These are phyloP conservation scores for Verruconis gallopava DNA, from an alignment of 2,329 filamentous ascomycete species.

Conservation along the genomic window DNA sequence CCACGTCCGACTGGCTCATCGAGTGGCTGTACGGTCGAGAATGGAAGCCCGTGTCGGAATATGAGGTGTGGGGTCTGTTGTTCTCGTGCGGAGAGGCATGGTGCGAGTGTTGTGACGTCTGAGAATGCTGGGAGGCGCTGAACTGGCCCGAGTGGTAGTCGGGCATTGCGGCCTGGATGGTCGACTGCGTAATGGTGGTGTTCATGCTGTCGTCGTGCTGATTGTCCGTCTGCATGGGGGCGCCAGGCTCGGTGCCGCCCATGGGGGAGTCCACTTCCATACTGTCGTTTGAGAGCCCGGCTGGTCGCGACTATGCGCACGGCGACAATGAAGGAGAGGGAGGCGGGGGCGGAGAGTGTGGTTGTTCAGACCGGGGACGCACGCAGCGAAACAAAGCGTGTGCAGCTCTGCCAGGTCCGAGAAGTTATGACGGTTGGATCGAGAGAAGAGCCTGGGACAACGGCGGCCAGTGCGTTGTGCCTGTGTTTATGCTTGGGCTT, in stretches of 20 bases:
- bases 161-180: constrained; percentile 6
- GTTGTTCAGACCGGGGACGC: too few species aligned
- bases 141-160: constrained; percentile 7
- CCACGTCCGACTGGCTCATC: constrained; percentile 30
- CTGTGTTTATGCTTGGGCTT: too few species aligned
- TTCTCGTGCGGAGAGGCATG: constrained; percentile 14
- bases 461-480: too few species aligned
- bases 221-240: not conserved
- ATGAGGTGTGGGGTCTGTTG: constrained; percentile 38
- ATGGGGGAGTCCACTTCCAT: constrained; percentile 8
- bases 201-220: constrained; percentile 32
- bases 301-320: too few species aligned
- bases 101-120: constrained; percentile 10
- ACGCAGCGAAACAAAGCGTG: too few species aligned
- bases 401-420: too few species aligned
- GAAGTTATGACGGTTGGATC: too few species aligned
- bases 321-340: not conserved
- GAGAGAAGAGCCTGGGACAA: too few species aligned
- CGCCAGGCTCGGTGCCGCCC: not conserved
- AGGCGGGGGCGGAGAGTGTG: not conserved
- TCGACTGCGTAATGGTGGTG: constrained; percentile 26
- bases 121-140: not conserved
- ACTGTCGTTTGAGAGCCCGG: too few species aligned
- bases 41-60: constrained; percentile 36
- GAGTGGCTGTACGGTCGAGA: constrained; percentile 26